These are phyloP conservation scores for Debaryomycetaceae sp. DNA, from an alignment of 1,139 yeast species.

Conservation along the genomic window DNA sequence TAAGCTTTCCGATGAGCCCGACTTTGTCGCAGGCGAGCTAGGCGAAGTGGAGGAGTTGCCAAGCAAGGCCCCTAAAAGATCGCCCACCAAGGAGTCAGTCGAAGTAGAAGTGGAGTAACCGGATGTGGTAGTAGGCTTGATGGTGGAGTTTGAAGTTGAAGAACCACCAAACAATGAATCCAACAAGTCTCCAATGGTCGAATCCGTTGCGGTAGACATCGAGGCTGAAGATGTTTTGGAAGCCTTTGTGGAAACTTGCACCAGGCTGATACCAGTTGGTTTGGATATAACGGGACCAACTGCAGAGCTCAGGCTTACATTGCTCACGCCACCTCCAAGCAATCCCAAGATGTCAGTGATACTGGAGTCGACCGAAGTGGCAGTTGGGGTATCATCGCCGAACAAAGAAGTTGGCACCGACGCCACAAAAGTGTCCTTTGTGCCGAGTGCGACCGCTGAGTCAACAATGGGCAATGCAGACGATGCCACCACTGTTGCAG, in stretches of 20 bases:
- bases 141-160: conserved; percentile 6
- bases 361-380: conserved; percentile 3
- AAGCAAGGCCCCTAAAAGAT: conserved; percentile 10
- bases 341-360: conserved; percentile 7
- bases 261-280: too few species aligned
- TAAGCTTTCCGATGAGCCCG: conserved; percentile 12
- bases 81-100: conserved; percentile 10
- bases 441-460: too few species aligned
- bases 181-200: too few species aligned
- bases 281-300: too few species aligned
- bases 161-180: conserved; percentile 1
- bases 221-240: conserved; percentile 9
- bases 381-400: conserved; percentile 6
- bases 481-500: conserved; percentile 2
- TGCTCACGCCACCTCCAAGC: conserved; percentile 6
- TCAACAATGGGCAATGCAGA: conserved; percentile 1
- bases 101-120: conserved; percentile 7
- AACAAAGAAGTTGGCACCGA: conserved; percentile 6
- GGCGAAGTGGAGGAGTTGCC: conserved; percentile 13
- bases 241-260: too few species aligned
- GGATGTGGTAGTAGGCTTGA: too few species aligned
- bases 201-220: not conserved
- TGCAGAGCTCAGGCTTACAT: too few species aligned
- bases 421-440: not conserved
- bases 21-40: conserved; percentile 12